Conservation (phyloP, 1,139 yeast genomes). For the Saccharomycopsis hybrid region DNA sequence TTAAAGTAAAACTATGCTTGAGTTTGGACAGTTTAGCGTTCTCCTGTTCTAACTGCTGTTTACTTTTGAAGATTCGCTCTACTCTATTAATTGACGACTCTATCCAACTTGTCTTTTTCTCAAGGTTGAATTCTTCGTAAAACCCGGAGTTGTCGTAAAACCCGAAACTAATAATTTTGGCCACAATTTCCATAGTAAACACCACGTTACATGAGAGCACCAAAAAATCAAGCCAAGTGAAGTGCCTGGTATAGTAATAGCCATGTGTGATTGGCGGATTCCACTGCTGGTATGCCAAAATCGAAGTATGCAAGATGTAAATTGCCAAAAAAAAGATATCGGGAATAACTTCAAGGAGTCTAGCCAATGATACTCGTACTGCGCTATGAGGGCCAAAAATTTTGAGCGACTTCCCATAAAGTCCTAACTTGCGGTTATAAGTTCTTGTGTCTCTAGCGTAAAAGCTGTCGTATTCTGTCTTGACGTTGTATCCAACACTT, state of each 20-base stretch:
- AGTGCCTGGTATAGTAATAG: constrained; percentile 29
- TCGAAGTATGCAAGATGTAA: constrained; percentile 31
- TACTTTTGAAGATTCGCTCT: not conserved
- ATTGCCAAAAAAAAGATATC: constrained; percentile 22
- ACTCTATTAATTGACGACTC: constrained; percentile 4
- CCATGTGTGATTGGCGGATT: constrained; percentile 34
- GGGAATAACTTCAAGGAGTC: constrained; percentile 9
- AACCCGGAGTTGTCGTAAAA: constrained; percentile 61
- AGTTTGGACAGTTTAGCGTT: constrained; percentile 6
- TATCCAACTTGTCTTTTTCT: constrained; percentile 23
- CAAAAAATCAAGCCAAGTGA: constrained; percentile 53
- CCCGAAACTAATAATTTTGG: constrained; percentile 68
- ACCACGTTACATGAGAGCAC: constrained; percentile 47
- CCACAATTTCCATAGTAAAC: constrained; percentile 56
- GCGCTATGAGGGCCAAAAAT: constrained; percentile 19
- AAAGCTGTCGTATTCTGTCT: no score
- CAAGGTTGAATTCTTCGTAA: constrained; percentile 44
- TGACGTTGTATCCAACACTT: no score
- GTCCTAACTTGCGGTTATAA: constrained; percentile 17
- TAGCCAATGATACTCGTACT: constrained; percentile 13
- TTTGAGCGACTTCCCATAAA: constrained; percentile 22
- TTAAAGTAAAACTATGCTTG: constrained; percentile 18
- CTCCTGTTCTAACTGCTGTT: not conserved
- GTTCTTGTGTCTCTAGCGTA: not conserved
- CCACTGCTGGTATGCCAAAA: constrained; percentile 48